These are phyloP conservation scores for Pseudozyma sp. DNA, from an alignment of 1,284 basidiomycete species.

Conservation along the genomic window DNA sequence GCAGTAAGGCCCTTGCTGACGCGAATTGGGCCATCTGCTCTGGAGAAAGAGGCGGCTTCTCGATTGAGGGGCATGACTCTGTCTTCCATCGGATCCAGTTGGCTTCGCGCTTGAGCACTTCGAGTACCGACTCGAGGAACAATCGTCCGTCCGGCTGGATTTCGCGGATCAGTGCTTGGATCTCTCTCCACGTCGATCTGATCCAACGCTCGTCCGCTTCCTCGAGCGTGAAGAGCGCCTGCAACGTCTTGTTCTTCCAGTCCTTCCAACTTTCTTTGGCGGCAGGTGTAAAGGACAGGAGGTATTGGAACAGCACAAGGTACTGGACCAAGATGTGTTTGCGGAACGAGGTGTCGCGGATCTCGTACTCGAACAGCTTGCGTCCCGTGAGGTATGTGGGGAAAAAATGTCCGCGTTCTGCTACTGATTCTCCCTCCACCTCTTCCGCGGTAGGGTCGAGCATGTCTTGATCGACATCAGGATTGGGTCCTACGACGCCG, in stretches of 20 bases:
- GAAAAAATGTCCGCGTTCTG: conserved; percentile 79
- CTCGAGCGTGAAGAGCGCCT: conserved; percentile 45
- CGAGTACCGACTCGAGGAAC: conserved; percentile 56
- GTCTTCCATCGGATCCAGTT: conserved; percentile 66
- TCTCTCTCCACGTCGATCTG: conserved; percentile 60
- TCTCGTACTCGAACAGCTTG: conserved; percentile 84
- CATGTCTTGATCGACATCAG: conserved; percentile 9
- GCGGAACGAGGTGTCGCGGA: conserved; percentile 87
- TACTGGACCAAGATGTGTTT: conserved; percentile 90
- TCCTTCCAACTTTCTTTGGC: conserved; percentile 76
- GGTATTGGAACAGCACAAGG: conserved; percentile 82
- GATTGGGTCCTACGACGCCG: conserved; percentile 12
- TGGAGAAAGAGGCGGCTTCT: conserved; percentile 46
- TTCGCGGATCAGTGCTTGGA: conserved; percentile 53
- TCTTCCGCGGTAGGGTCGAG: conserved; percentile 5
- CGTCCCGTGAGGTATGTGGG: conserved; percentile 89
- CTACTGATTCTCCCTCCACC: conserved; percentile 21
- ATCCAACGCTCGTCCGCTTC: conserved; percentile 62
- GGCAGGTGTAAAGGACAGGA: conserved; percentile 79
- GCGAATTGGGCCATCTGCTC: conserved; percentile 46
- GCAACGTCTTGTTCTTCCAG: conserved; percentile 63
- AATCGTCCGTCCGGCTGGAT: conserved; percentile 55
- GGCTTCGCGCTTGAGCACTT: conserved; percentile 54
- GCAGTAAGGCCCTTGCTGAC: conserved; percentile 29
- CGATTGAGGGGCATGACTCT: conserved; percentile 61